Conservation (phyloP, 2,329 filamentous ascomycete species). For the Alternaria consortialis region DNA sequence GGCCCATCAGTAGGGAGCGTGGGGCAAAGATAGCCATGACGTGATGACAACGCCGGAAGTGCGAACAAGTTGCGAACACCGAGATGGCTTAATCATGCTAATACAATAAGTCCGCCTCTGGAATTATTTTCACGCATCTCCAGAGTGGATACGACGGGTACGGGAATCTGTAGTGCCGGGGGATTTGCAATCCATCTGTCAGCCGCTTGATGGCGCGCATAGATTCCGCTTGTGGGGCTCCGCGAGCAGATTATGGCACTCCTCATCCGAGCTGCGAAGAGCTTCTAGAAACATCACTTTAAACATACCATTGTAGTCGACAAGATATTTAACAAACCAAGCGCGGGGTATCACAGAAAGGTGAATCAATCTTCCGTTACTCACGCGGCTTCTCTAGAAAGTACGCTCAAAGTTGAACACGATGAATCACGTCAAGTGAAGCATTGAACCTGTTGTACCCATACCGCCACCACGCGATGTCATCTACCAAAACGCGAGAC, state of each 20-base stretch:
- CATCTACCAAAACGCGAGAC: background rate
- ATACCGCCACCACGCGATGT: background rate
- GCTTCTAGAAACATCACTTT: no score
- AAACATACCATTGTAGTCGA: no score
- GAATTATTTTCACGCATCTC: background rate
- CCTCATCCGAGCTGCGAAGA: background rate
- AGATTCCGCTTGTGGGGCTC: constrained; percentile 8
- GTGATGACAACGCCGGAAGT: constrained; percentile 17
- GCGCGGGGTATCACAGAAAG: no score
- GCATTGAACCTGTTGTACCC: background rate
- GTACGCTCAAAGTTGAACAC: background rate
- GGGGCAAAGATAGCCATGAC: constrained; percentile 26
- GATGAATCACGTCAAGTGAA: background rate
- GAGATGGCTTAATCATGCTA: background rate
- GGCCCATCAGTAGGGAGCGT: constrained; percentile 34
- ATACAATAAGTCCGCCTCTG: background rate
- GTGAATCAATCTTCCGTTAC: background rate
- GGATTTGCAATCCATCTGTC: constrained; percentile 16
- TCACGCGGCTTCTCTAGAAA: background rate
- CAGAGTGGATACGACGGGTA: background rate
- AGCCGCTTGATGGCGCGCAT: constrained; percentile 6
- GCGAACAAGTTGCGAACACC: constrained; percentile 1
- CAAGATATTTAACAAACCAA: no score
- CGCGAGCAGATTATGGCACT: background rate
- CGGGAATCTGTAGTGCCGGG: background rate